Conservation (phyloP, 78 protist species). For the Tieghemostelium lacteum region DNA sequence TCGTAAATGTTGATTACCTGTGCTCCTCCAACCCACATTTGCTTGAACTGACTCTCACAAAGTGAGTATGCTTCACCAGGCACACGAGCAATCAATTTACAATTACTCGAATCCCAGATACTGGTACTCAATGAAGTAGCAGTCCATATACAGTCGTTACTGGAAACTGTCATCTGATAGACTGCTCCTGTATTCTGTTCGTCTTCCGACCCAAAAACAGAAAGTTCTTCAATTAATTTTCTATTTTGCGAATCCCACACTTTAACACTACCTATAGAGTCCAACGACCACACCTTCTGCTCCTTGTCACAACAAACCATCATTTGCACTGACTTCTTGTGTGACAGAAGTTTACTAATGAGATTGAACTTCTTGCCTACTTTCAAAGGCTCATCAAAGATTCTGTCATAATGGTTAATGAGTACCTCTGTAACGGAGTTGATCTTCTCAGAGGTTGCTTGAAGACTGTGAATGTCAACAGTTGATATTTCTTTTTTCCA, state of each 20-base stretch:
- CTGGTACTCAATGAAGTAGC: conserved; percentile 5
- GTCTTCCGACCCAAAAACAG: not conserved
- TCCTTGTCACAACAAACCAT: conserved; percentile 18
- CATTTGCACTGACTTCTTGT: conserved; percentile 63
- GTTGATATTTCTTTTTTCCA: conserved; percentile 26
- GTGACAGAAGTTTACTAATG: conserved; percentile 28
- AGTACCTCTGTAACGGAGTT: conserved; percentile 37
- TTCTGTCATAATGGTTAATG: not conserved
- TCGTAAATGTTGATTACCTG: conserved; percentile 29
- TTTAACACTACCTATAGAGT: conserved; percentile 22
- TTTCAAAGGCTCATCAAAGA: conserved; percentile 39
- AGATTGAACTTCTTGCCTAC: conserved; percentile 2
- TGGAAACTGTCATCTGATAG: conserved; percentile 33
- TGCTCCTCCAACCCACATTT: conserved; percentile 53
- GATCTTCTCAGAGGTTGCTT: conserved; percentile 52
- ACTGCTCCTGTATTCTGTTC: conserved; percentile 14
- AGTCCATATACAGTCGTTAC: conserved; percentile 35
- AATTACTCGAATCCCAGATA: conserved; percentile 28
- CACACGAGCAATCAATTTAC: conserved; percentile 42
- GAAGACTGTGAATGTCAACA: conserved; percentile 30
- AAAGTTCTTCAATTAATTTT: conserved; percentile 11
- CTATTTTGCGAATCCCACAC: conserved; percentile 64
- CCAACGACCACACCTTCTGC: conserved; percentile 10
- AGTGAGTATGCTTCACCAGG: conserved; percentile 39
- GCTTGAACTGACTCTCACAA: conserved; percentile 32